Percentiles rank a stretch among this genome's conserved stretches.
Evolutionary conservation across 1,139 yeast species (phyloP).

Genomic region (Wickerhamomyces sp.): DNA sequence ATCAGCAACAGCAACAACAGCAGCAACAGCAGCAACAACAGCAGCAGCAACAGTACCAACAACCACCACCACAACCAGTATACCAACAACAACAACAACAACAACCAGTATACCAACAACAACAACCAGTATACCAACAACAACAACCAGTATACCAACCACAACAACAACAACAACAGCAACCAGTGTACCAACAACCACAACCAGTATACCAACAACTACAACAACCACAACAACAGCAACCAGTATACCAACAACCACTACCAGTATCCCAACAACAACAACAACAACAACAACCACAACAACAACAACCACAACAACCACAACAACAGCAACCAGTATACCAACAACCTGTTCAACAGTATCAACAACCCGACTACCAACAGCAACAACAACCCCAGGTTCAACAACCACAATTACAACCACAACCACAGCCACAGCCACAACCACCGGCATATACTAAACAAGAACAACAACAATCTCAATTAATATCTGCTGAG

Average conservation of each 20-base stretch:
- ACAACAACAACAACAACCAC: conserved; percentile 8
- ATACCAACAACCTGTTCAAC: conserved; percentile 5
- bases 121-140: conserved; percentile 2
- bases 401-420: conserved; percentile 4
- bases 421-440: conserved; percentile 3
- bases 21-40: conserved; percentile 16
- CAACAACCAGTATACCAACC: conserved; percentile 1
- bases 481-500: conserved; percentile 1
- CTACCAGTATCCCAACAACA: conserved; percentile 4
- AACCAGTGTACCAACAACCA: conserved; percentile 6
- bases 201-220: conserved; percentile 7
- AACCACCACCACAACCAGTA: conserved; percentile 9
- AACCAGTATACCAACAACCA: conserved; percentile 6
- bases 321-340: conserved; percentile 6
- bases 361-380: neutral
- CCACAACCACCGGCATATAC: neutral
- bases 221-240: neutral
- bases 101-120: conserved; percentile 11
- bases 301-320: conserved; percentile 2
- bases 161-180: conserved; percentile 3
- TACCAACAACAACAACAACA: conserved; percentile 9
- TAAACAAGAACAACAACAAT: conserved; percentile 1
- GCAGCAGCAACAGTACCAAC: conserved; percentile 10
- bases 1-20: conserved; percentile 10
- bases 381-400: conserved; percentile 1